Conservation (phyloP, 345 rosid genomes). For the Brassica carinata region DNA sequence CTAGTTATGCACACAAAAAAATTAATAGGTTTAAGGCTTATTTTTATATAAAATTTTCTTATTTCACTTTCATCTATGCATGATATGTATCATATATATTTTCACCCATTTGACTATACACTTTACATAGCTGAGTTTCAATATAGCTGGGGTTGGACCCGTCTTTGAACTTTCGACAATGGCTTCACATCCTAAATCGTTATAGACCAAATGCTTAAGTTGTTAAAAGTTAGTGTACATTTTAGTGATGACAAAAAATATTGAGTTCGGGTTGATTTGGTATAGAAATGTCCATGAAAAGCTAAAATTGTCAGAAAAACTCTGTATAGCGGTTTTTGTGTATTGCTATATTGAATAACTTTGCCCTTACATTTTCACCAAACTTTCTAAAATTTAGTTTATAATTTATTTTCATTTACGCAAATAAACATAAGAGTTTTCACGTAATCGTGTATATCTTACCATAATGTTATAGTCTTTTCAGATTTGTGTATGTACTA, state of each 20-base stretch:
- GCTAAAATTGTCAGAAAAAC: neutral
- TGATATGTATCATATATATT: neutral
- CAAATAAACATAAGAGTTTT: neutral
- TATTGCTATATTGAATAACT: neutral
- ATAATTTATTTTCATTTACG: neutral
- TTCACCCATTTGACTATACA: neutral
- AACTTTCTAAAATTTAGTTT: neutral
- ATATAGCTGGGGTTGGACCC: neutral
- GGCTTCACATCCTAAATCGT: neutral
- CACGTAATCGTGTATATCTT: neutral
- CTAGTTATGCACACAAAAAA: too few species aligned
- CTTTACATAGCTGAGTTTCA: neutral
- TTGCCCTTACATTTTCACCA: neutral
- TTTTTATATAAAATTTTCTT: neutral
- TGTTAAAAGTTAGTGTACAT: neutral
- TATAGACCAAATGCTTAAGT: neutral
- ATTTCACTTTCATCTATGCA: conserved; percentile 1
- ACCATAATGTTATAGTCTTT: neutral
- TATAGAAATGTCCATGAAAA: neutral
- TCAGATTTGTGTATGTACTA: neutral
- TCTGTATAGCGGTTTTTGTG: neutral
- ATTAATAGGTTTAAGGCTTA: neutral
- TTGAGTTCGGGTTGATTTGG: neutral
- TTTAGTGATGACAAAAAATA: neutral
- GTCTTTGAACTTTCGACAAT: neutral